Evolutionary conservation across 345 rosid species (phyloP), one percentile per base, ranked within the genome.

Genomic region (Acer saccharum): DNA sequence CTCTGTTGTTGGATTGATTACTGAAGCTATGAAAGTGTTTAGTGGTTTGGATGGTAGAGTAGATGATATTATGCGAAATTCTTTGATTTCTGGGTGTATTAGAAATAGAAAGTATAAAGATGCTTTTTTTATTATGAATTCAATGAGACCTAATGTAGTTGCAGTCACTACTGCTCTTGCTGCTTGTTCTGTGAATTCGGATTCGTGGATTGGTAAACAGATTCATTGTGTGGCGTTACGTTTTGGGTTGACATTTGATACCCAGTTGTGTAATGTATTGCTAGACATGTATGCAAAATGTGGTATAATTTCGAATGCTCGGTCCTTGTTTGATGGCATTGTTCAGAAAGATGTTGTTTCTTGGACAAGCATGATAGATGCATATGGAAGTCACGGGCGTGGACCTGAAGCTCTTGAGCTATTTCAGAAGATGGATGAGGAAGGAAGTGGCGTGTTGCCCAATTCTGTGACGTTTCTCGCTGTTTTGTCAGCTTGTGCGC

Each of bases 321-420:
- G 82, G 81, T 69, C 82, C 25, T 0, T 89, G 69, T 94, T 94
- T 77, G 87, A 79, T 32, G 25, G 83, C 21, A 82, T 92, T 57
- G 68, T 35, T 21, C 65, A 48, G 11, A 94, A 79, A 86, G 83
- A 77, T 66, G 94, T 92, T 39, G 84, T 92, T 75, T 87, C 98
- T 32, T 94, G 95, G 94, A 94, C 95, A 63, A 88, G 90, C 81
- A 84, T 92, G 94, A 91, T 94, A 11, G 89, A 86, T 73, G 98
- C 89, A 55, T 90, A 87, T 80, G 91, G 94, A 57, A 91, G 83
- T 68, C 89, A 92, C 1, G 97, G 97, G 0, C 68, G 75, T 9
- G 98, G 97, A 10, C 72, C 41, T 62, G 88, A 87, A 62, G 97
- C 93, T 9, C 82, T 94, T 71, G 78, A 83, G 77, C 85, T 88